phyloP scores from a whole-genome alignment of 192 early-diverging fungal genomes.

The Pilaira anomala region DNA sequence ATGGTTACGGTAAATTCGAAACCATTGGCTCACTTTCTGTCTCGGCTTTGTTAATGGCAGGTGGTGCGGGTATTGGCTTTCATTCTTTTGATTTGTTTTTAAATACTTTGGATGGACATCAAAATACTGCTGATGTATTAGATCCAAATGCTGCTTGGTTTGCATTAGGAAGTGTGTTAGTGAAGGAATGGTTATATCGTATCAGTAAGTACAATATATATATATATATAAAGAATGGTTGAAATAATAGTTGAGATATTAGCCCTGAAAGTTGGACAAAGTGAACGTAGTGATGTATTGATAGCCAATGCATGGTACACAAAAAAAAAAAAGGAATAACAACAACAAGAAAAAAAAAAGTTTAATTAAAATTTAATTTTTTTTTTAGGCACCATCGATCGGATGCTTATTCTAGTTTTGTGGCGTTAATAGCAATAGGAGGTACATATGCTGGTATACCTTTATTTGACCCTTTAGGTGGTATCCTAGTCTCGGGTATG shows the following conservation, averaged over 20 bases:
- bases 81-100: constrained; percentile 59
- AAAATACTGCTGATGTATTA: constrained; percentile 23
- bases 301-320: constrained; percentile 80
- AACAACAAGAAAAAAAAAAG: too few relatives aligned
- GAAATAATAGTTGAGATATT: not conserved
- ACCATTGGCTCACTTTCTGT: constrained; percentile 63
- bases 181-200: constrained; percentile 75
- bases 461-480: constrained; percentile 74
- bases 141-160: constrained; percentile 71
- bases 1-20: constrained; percentile 66
- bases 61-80: constrained; percentile 62
- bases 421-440: constrained; percentile 69
- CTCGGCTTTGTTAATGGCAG: constrained; percentile 67
- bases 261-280: constrained; percentile 56
- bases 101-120: constrained; percentile 26
- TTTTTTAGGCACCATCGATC: constrained; percentile 67
- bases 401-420: constrained; percentile 68
- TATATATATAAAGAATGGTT: not conserved
- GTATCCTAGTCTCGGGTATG: constrained; percentile 69
- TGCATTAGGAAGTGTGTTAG: constrained; percentile 57
- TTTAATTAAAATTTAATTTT: not conserved
- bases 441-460: constrained; percentile 67
- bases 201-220: constrained; percentile 42
- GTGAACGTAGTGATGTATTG: constrained; percentile 65
- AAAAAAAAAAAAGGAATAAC: not conserved